A percentile compares a stretch with the other conserved stretches of the same genome.
phyloP scores from a whole-genome alignment of 73 alveolate genomes.

The Paramecium sonneborni region DNA sequence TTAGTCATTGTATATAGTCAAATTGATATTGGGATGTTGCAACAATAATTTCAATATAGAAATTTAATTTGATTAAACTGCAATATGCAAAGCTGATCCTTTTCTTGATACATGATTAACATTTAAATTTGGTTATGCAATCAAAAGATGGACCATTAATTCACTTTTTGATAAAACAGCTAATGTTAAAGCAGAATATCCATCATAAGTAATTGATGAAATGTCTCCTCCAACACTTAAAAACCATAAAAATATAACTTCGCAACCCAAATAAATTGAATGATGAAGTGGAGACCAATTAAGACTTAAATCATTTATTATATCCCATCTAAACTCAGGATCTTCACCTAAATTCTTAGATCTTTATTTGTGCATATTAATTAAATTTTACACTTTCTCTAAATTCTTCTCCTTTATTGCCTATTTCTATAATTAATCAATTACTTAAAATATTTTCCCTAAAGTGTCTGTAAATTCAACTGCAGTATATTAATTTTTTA shows the following conservation, averaged over 20 bases:
- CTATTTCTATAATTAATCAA: not conserved
- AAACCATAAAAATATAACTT: constrained; percentile 30
- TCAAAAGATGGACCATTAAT: not conserved
- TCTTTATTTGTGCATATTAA: not conserved
- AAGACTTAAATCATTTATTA: constrained; percentile 17
- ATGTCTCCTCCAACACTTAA: constrained; percentile 40
- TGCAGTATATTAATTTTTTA: not conserved
- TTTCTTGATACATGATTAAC: not conserved
- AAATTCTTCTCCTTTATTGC: not conserved
- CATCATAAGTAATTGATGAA: not conserved
- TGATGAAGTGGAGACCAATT: constrained; percentile 40
- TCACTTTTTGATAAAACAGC: not conserved
- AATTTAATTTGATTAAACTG: not conserved
- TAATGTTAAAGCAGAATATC: not conserved
- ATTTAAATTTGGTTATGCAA: constrained; percentile 1
- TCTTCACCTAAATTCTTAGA: constrained; percentile 23
- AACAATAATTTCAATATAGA: not conserved
- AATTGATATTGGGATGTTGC: not conserved
- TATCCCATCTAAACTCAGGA: constrained; percentile 22
- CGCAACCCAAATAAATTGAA: not conserved
- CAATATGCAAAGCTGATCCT: constrained; percentile 46
- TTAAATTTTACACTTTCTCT: not conserved
- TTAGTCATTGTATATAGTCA: not conserved
- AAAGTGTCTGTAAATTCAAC: not conserved
- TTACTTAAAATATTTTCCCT: not conserved